A percentile compares a stretch with the other conserved stretches of the same genome.
Evolutionary conservation across 2,329 filamentous ascomycete genomes (phyloP).

Genomic region (Myriosclerotinia scirpicola): DNA sequence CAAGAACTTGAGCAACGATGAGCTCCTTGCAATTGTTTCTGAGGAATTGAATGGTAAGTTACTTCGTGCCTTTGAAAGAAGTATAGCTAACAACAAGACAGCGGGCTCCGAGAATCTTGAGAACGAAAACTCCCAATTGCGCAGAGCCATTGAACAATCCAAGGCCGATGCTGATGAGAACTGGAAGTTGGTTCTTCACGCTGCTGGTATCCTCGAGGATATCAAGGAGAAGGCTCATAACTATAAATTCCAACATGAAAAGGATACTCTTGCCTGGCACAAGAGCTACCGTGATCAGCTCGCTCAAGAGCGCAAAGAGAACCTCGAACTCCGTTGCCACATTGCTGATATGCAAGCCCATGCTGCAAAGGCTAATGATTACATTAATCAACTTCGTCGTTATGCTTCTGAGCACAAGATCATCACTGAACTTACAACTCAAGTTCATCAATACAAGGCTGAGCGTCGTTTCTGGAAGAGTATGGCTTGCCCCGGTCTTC

Average conservation of each 20-base stretch:
- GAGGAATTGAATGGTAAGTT: conserved; percentile 56
- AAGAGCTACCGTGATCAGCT: conserved; percentile 64
- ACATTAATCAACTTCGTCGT: conserved; percentile 56
- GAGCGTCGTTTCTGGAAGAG: conserved; percentile 67
- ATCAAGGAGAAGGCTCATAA: conserved; percentile 65
- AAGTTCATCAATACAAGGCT: conserved; percentile 54
- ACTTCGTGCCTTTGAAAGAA: not conserved
- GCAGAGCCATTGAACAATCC: conserved; percentile 61
- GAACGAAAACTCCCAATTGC: conserved; percentile 58
- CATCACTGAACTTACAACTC: conserved; percentile 54
- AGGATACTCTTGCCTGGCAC: conserved; percentile 64
- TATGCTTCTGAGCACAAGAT: conserved; percentile 57
- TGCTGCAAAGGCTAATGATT: conserved; percentile 57
- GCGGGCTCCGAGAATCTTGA: conserved; percentile 53
- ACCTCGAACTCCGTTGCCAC: conserved; percentile 61
- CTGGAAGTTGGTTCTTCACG: conserved; percentile 54
- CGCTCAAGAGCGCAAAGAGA: conserved; percentile 64
- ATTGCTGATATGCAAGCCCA: conserved; percentile 66
- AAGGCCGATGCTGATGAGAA: conserved; percentile 62
- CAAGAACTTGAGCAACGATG: conserved; percentile 55
- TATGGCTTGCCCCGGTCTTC: conserved; percentile 61
- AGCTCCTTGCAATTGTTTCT: conserved; percentile 55
- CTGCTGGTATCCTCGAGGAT: conserved; percentile 55
- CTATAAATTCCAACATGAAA: conserved; percentile 63
- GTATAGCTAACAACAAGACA: conserved; percentile 24